Evolutionary conservation across 768 basidiomycete species (phyloP), one percentile per base, ranked within the genome.

Genomic region (Sarcodon sp.): DNA sequence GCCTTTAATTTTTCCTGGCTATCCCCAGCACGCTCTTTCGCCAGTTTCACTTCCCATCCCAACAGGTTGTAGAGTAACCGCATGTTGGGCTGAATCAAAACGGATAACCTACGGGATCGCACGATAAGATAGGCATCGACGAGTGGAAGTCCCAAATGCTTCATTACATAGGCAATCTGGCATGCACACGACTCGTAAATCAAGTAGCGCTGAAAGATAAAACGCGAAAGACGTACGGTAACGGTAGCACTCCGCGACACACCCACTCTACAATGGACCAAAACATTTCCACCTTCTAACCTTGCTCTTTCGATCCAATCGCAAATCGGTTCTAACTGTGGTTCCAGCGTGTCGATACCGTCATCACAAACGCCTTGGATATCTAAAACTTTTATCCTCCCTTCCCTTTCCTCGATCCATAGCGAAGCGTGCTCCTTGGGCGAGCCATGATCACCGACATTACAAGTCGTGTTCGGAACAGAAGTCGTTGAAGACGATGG

Each of bases 241-340:
- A 98, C 91, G 33, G 90, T 94, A 31, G 94, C 93, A 58, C 86
- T 89, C 51, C 94, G 69, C 39, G 85, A 88, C 38, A 98, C 94
- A n/a, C 94, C 94, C n/a, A 98, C 94, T n/a, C 92, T 76, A 64
- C 94, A 98, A 64, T 98, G 94, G 7, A 98, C 91, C 46, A 98
- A 72, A 33, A 94, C 83, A 59, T 87, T 86, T 2, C 94, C 94
- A 6, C 93, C 92, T 45, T 80, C 75, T 33, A 67, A 63, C 36
- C 89, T 69, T 38, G 91, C 94, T 45, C 76, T 72, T 57, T 94
- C 90, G 55, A 98, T 97, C 88, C 92, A 97, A 43, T 82, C 83
- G 59, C 90, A 90, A 37, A 94, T 87, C 2, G 84, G 82, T 50
- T 80, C 80, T 33, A 98, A 73, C 63, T 92, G 83, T 6, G 87